Evolutionary conservation across 2,329 filamentous ascomycete species (phyloP).

Genomic region (Emergomyces pasteurianus): DNA sequence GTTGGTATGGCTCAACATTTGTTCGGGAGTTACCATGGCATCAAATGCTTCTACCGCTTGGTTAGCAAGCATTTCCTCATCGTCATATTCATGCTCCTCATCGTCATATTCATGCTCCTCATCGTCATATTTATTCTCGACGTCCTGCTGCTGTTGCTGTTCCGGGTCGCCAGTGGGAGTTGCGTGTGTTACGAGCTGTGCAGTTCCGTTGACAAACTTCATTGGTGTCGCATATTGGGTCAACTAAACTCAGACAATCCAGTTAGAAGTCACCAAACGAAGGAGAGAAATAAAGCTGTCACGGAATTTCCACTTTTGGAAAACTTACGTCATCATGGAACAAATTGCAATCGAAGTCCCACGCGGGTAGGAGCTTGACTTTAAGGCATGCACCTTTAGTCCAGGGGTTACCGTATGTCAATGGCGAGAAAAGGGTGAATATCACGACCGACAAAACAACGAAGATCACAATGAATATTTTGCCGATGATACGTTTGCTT

Average conservation of each 20-base stretch:
- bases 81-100: background rate
- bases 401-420: conserved; percentile 90
- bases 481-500: conserved; percentile 61
- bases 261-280: background rate
- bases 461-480: conserved; percentile 60
- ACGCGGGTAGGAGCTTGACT: conserved; percentile 75
- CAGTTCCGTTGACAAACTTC: background rate
- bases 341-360: conserved; percentile 98
- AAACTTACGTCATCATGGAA: conserved; percentile 75
- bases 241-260: conserved; percentile 19
- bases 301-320: conserved; percentile 17
- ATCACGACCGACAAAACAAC: conserved; percentile 60
- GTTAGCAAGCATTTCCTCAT: conserved; percentile 15
- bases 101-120: too few species aligned
- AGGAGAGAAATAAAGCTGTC: background rate
- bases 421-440: conserved; percentile 75
- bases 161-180: conserved; percentile 9
- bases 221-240: conserved; percentile 27
- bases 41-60: background rate
- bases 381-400: conserved; percentile 76
- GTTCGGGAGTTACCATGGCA: conserved; percentile 21
- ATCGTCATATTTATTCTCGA: too few species aligned
- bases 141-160: conserved; percentile 9
- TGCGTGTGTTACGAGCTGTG: conserved; percentile 8
- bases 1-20: conserved; percentile 31